Conservation (phyloP, 2,329 filamentous ascomycete species). For the Colletotrichum brevisporum region DNA sequence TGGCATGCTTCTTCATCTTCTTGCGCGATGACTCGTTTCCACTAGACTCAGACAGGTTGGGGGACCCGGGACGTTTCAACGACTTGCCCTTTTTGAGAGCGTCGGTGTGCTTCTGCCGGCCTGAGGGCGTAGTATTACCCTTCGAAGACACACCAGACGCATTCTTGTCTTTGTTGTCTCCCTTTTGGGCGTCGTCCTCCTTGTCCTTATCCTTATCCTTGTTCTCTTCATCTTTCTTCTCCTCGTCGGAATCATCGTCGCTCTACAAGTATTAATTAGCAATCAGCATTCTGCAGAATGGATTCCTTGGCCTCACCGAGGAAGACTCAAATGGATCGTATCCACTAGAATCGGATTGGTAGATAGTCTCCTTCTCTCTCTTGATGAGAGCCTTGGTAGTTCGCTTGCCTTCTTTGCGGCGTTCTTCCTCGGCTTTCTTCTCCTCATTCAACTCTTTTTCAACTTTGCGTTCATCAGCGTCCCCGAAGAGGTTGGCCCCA, state of each 20-base stretch:
- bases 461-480: slow-evolving; percentile 77
- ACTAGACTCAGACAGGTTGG: slow-evolving; percentile 89
- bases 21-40: slow-evolving; percentile 91
- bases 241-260: slow-evolving; percentile 61
- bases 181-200: slow-evolving; percentile 70
- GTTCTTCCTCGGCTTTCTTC: slow-evolving; percentile 76
- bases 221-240: slow-evolving; percentile 62
- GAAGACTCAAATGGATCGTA: slow-evolving; percentile 56
- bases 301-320: slow-evolving; percentile 46
- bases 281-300: slow-evolving; percentile 41
- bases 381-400: slow-evolving; percentile 86
- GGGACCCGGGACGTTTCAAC: slow-evolving; percentile 88
- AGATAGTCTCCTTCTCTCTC: slow-evolving; percentile 88
- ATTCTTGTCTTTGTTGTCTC: slow-evolving; percentile 68
- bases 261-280: slow-evolving; percentile 52
- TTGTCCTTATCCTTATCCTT: slow-evolving; percentile 72
- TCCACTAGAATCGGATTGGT: slow-evolving; percentile 77
- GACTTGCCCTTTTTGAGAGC: slow-evolving; percentile 70
- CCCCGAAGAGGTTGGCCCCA: slow-evolving; percentile 86
- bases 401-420: slow-evolving; percentile 80
- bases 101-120: slow-evolving; percentile 62
- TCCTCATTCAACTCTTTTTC: slow-evolving; percentile 81
- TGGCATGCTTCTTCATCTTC: slow-evolving; percentile 78
- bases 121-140: slow-evolving; percentile 72
- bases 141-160: slow-evolving; percentile 75